Evolutionary conservation across 129 eudicot species (phyloP).

Genomic region (Flaveria bidentis): DNA sequence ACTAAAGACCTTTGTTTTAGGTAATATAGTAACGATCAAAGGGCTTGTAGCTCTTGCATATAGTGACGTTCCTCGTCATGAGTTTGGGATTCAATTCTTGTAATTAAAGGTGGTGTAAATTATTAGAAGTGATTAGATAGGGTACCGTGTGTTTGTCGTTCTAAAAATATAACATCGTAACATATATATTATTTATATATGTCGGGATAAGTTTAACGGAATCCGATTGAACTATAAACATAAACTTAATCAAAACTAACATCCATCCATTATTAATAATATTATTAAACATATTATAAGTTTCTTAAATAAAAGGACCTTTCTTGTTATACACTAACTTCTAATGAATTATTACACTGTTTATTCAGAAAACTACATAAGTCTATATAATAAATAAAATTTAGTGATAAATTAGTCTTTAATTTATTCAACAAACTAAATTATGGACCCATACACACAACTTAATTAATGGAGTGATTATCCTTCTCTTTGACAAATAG

Average conservation of each 20-base stretch:
- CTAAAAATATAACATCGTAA: no score
- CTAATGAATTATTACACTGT: background rate
- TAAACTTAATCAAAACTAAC: background rate
- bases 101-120: no score
- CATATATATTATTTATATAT: no score
- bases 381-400: background rate
- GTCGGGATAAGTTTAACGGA: no score
- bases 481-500: conserved; percentile 36
- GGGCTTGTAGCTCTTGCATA: background rate
- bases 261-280: background rate
- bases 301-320: background rate
- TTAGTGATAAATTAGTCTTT: background rate
- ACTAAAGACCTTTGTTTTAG: no score
- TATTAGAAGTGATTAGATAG: no score
- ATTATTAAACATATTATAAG: background rate
- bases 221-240: no score
- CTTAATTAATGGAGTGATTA: conserved; percentile 15
- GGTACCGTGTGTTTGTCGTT: no score
- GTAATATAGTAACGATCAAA: background rate
- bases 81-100: no score
- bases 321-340: background rate
- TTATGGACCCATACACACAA: conserved; percentile 19
- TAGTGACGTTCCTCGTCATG: no score
- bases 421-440: conserved; percentile 10
- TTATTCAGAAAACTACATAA: background rate